phyloP scores from a whole-genome alignment of 495 filamentous ascomycete species.

The Tetracladium marchalianum region DNA sequence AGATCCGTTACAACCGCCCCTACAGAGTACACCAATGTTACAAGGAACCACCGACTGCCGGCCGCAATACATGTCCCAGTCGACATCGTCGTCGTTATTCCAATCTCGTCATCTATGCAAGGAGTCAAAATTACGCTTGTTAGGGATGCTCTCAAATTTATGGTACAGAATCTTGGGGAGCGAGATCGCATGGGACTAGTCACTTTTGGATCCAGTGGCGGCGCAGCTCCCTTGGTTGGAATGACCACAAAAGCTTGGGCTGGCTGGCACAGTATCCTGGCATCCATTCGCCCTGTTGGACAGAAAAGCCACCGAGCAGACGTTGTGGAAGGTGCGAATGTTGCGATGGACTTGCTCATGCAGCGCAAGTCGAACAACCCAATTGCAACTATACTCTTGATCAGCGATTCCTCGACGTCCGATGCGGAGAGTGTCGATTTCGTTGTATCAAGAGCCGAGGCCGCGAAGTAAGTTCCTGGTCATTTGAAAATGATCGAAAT shows the following conservation, averaged over 20 bases:
- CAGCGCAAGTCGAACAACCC: constrained; percentile 94
- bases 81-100: constrained; percentile 94
- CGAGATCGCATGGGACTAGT: constrained; percentile 95
- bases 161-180: constrained; percentile 86
- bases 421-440: constrained; percentile 96
- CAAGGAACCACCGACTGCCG: constrained; percentile 41
- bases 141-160: constrained; percentile 87
- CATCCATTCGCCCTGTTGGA: constrained; percentile 83
- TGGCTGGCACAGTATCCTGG: constrained; percentile 82
- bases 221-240: constrained; percentile 89
- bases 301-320: constrained; percentile 96
- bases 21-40: constrained; percentile 68
- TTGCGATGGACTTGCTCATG: constrained; percentile 98
- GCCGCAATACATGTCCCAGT: constrained; percentile 79
- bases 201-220: constrained; percentile 91
- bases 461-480: constrained; percentile 67
- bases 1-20: constrained; percentile 70
- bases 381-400: constrained; percentile 90
- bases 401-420: constrained; percentile 97
- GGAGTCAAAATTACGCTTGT: constrained; percentile 94
- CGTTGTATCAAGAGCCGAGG: constrained; percentile 94
- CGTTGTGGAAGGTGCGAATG: constrained; percentile 95
- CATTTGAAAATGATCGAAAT: neutral
- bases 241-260: constrained; percentile 93
- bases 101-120: constrained; percentile 97